Evolutionary conservation across 495 filamentous ascomycete species (phyloP), one percentile per base, ranked within the genome.

Genomic region (Sordaria brevicollis): DNA sequence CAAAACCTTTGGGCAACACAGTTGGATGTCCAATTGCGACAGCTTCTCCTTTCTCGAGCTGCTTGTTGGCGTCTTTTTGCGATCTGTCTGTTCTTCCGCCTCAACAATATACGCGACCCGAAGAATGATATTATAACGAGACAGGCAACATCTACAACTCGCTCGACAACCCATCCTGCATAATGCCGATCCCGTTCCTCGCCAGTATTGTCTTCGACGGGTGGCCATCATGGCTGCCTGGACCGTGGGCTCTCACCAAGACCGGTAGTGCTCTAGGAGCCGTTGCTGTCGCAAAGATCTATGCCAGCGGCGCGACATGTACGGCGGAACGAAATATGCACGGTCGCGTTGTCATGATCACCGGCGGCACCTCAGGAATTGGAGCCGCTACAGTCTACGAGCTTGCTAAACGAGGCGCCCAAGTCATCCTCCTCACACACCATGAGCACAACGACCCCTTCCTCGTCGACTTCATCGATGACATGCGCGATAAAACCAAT

Each of bases 351-450:
- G 85, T 97, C 31, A 90, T 99, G 86, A 88, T 99, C 10, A 99
- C 95, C 15, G 95, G 95, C 67, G 95, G 93, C 34, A 99, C 95
- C 67, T 94, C 93, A 19, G 95, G 95, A 35, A 93, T 99, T 76
- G 95, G 95, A 67, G 91, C 93, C 69, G 84, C 84, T 69, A 86
- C 92, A 33, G 89, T 89, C 21, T 84, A 86, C 69, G 86, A 89
- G 72, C 89, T 99, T 54, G 94, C 94, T 71, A 67, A 79, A 9
- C 90, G 93, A 68, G 96, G 96, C 71, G 93, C 93, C 68, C 95
- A 99, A 83, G 79, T 98, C 69, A 87, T 98, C 68, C 89, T 99
- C 15, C 89, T 99, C 29, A 94, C 93, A 6, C 91, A 90, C 74
- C 89, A 94, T 76, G 81, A 90, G 1, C 87, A 90, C 4, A 87